Percentiles rank a stretch among this genome's conserved stretches.
Conservation (phyloP, 1,284 basidiomycete genomes). For the Peniophora sp. region DNA sequence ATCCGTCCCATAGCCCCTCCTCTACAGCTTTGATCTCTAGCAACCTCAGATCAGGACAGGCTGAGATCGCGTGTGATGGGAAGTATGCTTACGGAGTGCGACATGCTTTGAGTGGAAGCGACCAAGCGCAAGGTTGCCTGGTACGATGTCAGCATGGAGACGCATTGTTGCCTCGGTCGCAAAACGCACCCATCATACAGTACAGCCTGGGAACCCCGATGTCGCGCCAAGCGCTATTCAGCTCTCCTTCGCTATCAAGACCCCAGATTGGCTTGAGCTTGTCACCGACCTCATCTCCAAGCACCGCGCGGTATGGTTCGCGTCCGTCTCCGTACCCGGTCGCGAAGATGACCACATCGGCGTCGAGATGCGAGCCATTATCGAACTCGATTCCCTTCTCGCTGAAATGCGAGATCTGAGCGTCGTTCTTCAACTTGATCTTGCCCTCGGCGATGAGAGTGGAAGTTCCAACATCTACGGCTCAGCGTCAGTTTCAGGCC, state of each 20-base stretch:
- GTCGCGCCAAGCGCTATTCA: constrained; percentile 41
- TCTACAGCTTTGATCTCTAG: constrained; percentile 55
- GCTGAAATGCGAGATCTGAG: constrained; percentile 45
- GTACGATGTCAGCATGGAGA: constrained; percentile 20
- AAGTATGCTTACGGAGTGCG: constrained; percentile 43
- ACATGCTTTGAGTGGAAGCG: constrained; percentile 52
- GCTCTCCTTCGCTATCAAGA: constrained; percentile 48
- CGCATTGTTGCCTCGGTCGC: constrained; percentile 32
- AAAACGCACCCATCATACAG: constrained; percentile 46
- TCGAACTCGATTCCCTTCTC: constrained; percentile 53
- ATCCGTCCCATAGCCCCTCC: constrained; percentile 36
- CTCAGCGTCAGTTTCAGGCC: not conserved
- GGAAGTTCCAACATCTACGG: constrained; percentile 52
- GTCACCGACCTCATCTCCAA: constrained; percentile 32
- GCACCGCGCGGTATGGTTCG: not conserved
- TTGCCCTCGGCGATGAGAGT: constrained; percentile 60
- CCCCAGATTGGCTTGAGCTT: constrained; percentile 48
- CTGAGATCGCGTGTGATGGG: not conserved
- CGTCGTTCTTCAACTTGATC: constrained; percentile 69
- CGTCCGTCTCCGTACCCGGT: constrained; percentile 33
- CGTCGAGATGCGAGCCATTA: constrained; percentile 54
- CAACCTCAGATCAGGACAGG: constrained; percentile 1
- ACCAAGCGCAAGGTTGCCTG: constrained; percentile 39
- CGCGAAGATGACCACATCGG: constrained; percentile 63
- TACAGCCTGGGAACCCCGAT: constrained; percentile 45